Percentiles rank a stretch among this genome's conserved stretches.
Conservation (phyloP, 2,329 filamentous ascomycete genomes). For the Epichloe glyceriae region DNA sequence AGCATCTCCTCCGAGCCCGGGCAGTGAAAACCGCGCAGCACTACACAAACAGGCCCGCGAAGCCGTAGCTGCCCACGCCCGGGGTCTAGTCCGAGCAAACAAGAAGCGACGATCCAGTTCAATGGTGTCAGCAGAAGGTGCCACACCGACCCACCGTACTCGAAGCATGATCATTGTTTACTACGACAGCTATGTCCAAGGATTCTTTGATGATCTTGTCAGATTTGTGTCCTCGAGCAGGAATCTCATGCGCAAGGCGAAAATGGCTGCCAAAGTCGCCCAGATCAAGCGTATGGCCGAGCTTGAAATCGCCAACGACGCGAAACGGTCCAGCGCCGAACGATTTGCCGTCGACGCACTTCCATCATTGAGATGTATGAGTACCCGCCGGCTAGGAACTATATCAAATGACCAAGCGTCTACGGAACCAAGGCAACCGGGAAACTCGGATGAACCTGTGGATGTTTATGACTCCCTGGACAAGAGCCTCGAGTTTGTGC, state of each 20-base stretch:
- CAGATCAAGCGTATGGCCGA: conserved; percentile 49
- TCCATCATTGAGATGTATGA: conserved; percentile 28
- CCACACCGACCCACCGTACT: conserved; percentile 47
- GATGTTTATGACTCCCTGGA: conserved; percentile 63
- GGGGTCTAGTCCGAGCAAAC: conserved; percentile 33
- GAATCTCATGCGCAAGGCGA: conserved; percentile 77
- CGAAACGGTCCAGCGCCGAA: conserved; percentile 26
- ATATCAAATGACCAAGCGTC: conserved; percentile 14
- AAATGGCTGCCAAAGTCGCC: conserved; percentile 66
- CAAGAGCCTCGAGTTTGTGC: conserved; percentile 65
- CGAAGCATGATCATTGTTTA: conserved; percentile 76
- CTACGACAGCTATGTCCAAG: conserved; percentile 80
- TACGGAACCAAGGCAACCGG: background rate
- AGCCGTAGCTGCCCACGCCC: conserved; percentile 31
- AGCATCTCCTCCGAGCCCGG: conserved; percentile 16
- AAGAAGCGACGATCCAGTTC: conserved; percentile 40
- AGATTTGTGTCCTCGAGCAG: conserved; percentile 67
- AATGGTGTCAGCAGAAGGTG: conserved; percentile 35
- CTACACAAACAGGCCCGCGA: conserved; percentile 28
- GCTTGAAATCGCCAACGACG: conserved; percentile 41
- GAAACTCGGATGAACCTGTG: conserved; percentile 5
- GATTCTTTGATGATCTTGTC: conserved; percentile 69
- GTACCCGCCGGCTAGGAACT: conserved; percentile 21
- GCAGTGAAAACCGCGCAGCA: conserved; percentile 7
- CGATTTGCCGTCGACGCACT: conserved; percentile 17